A percentile compares a stretch with the other conserved stretches of the same genome.
phyloP scores from a whole-genome alignment of 164 flowering plant genomes.

The Vitis riparia region DNA sequence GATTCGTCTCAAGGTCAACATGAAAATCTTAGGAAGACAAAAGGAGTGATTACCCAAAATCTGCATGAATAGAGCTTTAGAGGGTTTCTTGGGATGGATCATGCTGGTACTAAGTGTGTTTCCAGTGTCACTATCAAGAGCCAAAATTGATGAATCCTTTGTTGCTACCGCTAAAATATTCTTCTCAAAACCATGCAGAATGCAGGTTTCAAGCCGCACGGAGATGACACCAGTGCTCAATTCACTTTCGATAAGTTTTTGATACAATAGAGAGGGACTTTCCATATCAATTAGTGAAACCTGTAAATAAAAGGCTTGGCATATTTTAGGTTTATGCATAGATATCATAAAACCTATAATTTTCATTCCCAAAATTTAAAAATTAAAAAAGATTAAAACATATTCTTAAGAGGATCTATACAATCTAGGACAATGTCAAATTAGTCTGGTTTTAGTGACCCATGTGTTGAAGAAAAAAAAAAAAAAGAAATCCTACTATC shows the following conservation, averaged over 20 bases:
- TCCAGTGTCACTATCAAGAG: constrained; percentile 73
- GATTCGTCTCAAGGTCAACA: not conserved
- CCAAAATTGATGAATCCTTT: constrained; percentile 76
- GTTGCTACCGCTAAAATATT: constrained; percentile 64
- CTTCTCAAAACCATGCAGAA: constrained; percentile 75
- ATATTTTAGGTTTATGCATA: not conserved
- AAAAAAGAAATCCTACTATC: not conserved
- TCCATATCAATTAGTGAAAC: constrained; percentile 66
- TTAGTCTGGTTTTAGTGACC: not conserved
- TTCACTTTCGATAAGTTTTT: constrained; percentile 62
- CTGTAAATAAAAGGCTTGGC: constrained; percentile 30
- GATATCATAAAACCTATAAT: not conserved
- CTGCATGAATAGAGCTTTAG: constrained; percentile 65
- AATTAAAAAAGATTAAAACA: not conserved
- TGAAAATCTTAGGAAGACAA: constrained; percentile 3
- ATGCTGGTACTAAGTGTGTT: constrained; percentile 42
- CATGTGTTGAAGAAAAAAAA: not conserved
- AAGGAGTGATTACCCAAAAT: constrained; percentile 50
- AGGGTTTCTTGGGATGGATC: constrained; percentile 73
- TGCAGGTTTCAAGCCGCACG: constrained; percentile 62
- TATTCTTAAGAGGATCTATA: not conserved
- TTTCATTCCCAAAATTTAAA: not conserved
- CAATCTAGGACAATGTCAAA: not conserved
- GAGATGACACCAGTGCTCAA: constrained; percentile 56
- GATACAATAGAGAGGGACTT: constrained; percentile 50